These are phyloP conservation scores for Podosphaera aphanis DNA, from an alignment of 2,329 filamentous ascomycete genomes.

Conservation along the genomic window DNA sequence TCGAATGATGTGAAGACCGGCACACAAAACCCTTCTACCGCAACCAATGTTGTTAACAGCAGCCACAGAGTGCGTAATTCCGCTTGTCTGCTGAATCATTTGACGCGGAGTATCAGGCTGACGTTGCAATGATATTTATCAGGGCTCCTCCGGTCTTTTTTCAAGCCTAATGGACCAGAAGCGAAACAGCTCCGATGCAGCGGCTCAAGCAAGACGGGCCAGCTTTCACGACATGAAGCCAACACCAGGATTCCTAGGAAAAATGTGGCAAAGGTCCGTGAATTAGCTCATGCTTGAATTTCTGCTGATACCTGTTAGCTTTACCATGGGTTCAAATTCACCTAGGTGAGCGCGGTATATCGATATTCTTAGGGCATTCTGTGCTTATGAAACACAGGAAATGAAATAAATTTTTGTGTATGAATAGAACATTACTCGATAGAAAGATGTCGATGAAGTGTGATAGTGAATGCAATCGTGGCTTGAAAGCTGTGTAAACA, in stretches of 20 bases:
- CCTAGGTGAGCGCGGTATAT: background rate
- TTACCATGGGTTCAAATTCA: background rate
- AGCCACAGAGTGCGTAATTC: conserved; percentile 8
- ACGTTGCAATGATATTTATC: background rate
- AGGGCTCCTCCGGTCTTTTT: conserved; percentile 10
- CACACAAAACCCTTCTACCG: conserved; percentile 6
- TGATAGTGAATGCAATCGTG: too few relatives aligned
- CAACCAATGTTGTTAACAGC: conserved; percentile 10
- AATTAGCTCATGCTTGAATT: background rate
- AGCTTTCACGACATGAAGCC: conserved; percentile 23
- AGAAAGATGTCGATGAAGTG: too few relatives aligned
- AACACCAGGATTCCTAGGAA: conserved; percentile 16
- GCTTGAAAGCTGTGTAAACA: too few relatives aligned
- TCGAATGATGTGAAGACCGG: conserved; percentile 7
- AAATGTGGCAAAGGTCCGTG: conserved; percentile 15
- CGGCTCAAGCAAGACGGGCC: conserved; percentile 17
- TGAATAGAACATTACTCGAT: too few relatives aligned
- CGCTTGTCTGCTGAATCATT: background rate
- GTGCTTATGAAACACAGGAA: background rate
- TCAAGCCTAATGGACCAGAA: conserved; percentile 21
- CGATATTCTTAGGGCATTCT: background rate
- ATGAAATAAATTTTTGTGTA: background rate
- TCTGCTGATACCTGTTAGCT: background rate
- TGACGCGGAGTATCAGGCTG: background rate
- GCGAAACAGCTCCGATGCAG: conserved; percentile 18